Percentiles rank a stretch among this genome's conserved stretches.
Evolutionary conservation across 1,139 yeast species (phyloP).

Genomic region (Komagataea norvegica): DNA sequence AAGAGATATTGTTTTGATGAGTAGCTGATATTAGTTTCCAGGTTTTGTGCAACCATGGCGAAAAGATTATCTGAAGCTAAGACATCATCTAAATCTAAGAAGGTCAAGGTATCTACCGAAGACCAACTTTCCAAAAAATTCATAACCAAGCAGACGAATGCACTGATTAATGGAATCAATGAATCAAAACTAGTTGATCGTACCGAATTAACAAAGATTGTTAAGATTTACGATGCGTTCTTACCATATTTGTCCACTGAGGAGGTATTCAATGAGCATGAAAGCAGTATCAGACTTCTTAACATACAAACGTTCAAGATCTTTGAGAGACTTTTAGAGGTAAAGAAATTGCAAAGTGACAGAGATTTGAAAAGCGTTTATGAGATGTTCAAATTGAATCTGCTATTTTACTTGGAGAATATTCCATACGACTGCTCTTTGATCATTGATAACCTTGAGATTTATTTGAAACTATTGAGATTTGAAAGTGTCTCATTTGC

Average conservation of each 20-base stretch:
- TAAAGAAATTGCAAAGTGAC: slow-evolving; percentile 42
- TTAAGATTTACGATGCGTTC: slow-evolving; percentile 20
- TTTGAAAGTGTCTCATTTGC: slow-evolving; percentile 54
- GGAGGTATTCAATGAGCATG: slow-evolving; percentile 18
- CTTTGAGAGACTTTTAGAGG: slow-evolving; percentile 52
- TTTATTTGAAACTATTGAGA: slow-evolving; percentile 55
- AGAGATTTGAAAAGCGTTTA: slow-evolving; percentile 66
- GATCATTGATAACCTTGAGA: slow-evolving; percentile 56
- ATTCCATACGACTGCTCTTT: slow-evolving; percentile 34
- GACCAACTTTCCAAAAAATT: slow-evolving; percentile 14
- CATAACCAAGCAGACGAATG: slow-evolving; percentile 14
- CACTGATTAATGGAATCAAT: slow-evolving; percentile 9
- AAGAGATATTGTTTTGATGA: no score
- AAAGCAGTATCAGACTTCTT: slow-evolving; percentile 41
- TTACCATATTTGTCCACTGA: slow-evolving; percentile 18
- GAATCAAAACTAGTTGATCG: slow-evolving; percentile 7
- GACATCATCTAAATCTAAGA: neutral
- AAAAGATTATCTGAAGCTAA: slow-evolving; percentile 14
- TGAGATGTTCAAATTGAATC: slow-evolving; percentile 43
- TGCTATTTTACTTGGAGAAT: slow-evolving; percentile 40
- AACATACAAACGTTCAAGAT: slow-evolving; percentile 49
- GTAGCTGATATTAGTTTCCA: no score
- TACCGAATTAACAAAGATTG: slow-evolving; percentile 8
- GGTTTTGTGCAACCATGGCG: slow-evolving; percentile 15
- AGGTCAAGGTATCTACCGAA: slow-evolving; percentile 2